Percentiles rank a stretch among this genome's conserved stretches.
phyloP scores from a whole-genome alignment of 2,329 filamentous ascomycete species.

The Didymosphaeria variabile region DNA sequence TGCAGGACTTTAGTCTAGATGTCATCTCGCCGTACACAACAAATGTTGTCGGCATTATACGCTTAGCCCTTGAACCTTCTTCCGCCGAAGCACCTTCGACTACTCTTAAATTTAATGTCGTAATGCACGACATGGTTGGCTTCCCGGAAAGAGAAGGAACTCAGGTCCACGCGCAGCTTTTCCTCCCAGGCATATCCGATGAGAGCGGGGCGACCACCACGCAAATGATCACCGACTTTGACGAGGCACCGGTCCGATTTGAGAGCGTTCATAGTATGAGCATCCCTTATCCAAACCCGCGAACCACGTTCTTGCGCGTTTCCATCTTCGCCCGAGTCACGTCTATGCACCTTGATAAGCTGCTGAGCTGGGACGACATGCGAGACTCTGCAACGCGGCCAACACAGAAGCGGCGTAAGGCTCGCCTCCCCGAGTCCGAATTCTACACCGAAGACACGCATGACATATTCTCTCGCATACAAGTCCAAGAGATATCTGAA shows the following conservation, averaged over 20 bases:
- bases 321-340: conserved; percentile 93
- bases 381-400: conserved; percentile 72
- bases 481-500: conserved; percentile 91
- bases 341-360: conserved; percentile 92
- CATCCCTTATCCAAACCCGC: conserved; percentile 79
- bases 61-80: conserved; percentile 90
- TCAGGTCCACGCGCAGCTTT: conserved; percentile 95
- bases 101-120: conserved; percentile 96
- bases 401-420: conserved; percentile 67
- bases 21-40: conserved; percentile 92
- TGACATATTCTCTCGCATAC: conserved; percentile 86
- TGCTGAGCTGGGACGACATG: conserved; percentile 99
- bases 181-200: conserved; percentile 88
- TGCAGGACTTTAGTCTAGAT: conserved; percentile 93
- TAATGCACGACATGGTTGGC: conserved; percentile 94
- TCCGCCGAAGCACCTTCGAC: conserved; percentile 90
- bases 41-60: conserved; percentile 88
- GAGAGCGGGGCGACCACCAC: conserved; percentile 89
- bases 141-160: conserved; percentile 96
- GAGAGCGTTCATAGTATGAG: conserved; percentile 99
- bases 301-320: conserved; percentile 79
- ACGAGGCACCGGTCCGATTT: conserved; percentile 90
- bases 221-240: conserved; percentile 91
- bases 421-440: conserved; percentile 87
- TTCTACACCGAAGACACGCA: conserved; percentile 94